These are phyloP conservation scores for Botryotinia narcissicola DNA, from an alignment of 2,329 filamentous ascomycete genomes.

Conservation along the genomic window DNA sequence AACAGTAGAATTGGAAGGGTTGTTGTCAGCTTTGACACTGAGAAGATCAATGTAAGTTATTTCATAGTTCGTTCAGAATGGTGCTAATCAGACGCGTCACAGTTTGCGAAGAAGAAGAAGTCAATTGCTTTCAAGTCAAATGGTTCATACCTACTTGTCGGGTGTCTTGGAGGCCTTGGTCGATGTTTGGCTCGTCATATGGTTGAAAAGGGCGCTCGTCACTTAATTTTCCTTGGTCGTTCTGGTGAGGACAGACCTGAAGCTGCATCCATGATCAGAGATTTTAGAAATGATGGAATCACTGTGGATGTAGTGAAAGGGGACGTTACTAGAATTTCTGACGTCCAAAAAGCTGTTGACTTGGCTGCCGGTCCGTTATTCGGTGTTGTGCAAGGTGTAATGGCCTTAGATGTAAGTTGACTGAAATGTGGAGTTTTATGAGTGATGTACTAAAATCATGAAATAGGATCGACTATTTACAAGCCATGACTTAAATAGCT, in stretches of 20 bases:
- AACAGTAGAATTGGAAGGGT: constrained; percentile 13
- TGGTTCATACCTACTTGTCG: constrained; percentile 23
- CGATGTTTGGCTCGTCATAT: constrained; percentile 23
- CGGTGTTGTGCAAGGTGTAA: constrained; percentile 18
- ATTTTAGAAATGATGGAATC: constrained; percentile 3
- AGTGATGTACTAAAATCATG: neutral
- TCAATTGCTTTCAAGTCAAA: constrained; percentile 13
- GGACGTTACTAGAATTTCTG: neutral
- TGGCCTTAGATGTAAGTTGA: constrained; percentile 22
- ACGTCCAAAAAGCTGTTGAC: constrained; percentile 14
- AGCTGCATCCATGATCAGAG: constrained; percentile 13
- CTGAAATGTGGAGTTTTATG: neutral
- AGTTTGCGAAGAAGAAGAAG: neutral
- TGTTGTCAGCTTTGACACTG: constrained; percentile 3
- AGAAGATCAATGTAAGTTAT: constrained; percentile 4
- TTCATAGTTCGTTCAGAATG: neutral
- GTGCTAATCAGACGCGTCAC: neutral
- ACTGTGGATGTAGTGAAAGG: constrained; percentile 4
- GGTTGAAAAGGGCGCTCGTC: constrained; percentile 14
- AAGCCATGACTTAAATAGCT: neutral
- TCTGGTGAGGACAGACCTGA: constrained; percentile 14
- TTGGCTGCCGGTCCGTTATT: constrained; percentile 38
- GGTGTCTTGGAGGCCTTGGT: constrained; percentile 28
- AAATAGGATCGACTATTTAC: constrained; percentile 13
- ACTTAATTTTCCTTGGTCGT: constrained; percentile 17